Percentiles rank a stretch among this genome's conserved stretches.
These are phyloP conservation scores for Cryptococcus floricola DNA, from an alignment of 1,284 basidiomycete species.

Conservation along the genomic window DNA sequence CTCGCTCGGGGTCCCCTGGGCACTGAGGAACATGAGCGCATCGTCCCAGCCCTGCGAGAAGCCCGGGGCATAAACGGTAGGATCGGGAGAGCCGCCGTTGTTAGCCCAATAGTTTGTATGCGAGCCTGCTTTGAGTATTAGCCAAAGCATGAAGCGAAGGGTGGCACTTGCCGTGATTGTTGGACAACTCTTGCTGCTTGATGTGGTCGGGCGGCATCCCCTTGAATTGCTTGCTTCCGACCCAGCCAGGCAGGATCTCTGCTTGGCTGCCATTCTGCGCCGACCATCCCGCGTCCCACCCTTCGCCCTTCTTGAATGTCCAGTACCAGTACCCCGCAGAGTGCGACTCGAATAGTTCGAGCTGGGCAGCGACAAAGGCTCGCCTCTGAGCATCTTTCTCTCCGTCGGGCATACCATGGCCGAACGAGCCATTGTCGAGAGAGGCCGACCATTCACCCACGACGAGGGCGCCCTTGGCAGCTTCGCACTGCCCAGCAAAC, in stretches of 20 bases:
- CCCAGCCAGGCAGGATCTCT: conserved; percentile 59
- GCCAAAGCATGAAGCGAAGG: not conserved
- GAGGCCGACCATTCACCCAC: conserved; percentile 83
- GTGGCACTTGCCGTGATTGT: conserved; percentile 52
- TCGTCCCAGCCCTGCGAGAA: conserved; percentile 70
- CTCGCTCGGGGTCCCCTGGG: conserved; percentile 50
- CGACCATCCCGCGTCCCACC: conserved; percentile 72
- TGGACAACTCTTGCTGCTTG: conserved; percentile 47
- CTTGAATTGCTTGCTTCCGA: conserved; percentile 46
- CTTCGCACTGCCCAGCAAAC: conserved; percentile 21
- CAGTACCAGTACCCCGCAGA: conserved; percentile 82
- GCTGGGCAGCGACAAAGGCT: conserved; percentile 63
- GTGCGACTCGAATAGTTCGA: conserved; percentile 62
- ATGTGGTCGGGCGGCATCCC: conserved; percentile 35
- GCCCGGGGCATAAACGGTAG: conserved; percentile 64
- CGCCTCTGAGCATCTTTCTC: conserved; percentile 54
- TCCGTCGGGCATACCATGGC: conserved; percentile 51
- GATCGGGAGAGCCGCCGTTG: conserved; percentile 56
- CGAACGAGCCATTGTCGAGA: conserved; percentile 64
- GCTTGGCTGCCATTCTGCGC: conserved; percentile 64
- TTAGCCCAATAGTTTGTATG: conserved; percentile 61
- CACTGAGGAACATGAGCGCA: conserved; percentile 56
- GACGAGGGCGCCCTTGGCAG: conserved; percentile 60
- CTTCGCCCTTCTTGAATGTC: conserved; percentile 74
- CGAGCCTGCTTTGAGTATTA: conserved; percentile 46